phyloP scores from a whole-genome alignment of 441 rosid species.

The Aleurites moluccanus region DNA sequence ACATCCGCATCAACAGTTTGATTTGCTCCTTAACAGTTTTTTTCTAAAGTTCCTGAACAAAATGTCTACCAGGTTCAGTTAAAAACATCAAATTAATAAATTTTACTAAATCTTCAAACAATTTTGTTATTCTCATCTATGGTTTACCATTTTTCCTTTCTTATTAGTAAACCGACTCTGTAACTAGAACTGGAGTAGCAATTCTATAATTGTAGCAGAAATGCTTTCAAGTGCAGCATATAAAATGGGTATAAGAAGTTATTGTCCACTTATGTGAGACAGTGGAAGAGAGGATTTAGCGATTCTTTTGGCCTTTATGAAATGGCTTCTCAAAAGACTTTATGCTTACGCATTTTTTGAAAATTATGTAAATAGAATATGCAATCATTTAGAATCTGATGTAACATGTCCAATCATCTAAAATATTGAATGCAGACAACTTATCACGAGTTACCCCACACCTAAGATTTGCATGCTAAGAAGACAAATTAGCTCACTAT shows the following conservation, averaged over 20 bases:
- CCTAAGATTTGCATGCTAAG: neutral
- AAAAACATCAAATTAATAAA: too few relatives aligned
- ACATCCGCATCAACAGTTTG: too few relatives aligned
- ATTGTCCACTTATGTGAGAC: neutral
- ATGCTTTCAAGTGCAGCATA: neutral
- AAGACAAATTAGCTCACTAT: neutral
- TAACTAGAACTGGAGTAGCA: neutral
- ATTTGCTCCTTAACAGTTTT: too few relatives aligned
- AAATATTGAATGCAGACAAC: neutral
- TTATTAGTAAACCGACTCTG: neutral
- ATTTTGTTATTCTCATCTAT: neutral
- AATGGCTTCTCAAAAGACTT: neutral
- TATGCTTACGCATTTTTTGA: neutral
- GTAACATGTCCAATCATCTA: neutral
- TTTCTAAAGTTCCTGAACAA: too few relatives aligned
- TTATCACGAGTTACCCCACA: neutral
- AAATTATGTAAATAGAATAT: neutral
- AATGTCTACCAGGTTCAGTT: too few relatives aligned
- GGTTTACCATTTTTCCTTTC: neutral
- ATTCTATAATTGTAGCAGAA: too few relatives aligned
- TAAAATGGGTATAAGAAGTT: too few relatives aligned
- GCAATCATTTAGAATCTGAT: neutral
- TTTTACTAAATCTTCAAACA: neutral
- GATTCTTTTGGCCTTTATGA: neutral
- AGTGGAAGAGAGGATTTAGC: neutral